Evolutionary conservation across 2,329 filamentous ascomycete species (phyloP), one percentile per base, ranked within the genome.

Genomic region (Neoarthrinium moseri): DNA sequence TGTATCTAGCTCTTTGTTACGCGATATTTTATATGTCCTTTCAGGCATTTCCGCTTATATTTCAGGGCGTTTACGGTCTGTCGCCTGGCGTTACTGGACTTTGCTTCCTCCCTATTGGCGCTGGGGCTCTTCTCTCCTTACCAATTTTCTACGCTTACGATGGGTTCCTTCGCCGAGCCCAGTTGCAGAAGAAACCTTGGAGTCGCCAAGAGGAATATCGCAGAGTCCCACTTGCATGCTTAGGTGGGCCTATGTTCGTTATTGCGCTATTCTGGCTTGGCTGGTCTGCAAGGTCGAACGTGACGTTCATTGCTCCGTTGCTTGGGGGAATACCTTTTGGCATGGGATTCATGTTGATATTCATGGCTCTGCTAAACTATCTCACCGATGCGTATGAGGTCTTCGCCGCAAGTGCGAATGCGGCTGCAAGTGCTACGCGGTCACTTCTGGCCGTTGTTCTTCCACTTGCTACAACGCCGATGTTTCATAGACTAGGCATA

Each of bases 11-110:
- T 26, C 71, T 91, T 22, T 76, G 83, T 26, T 91, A 90, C 59
- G 77, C 71, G 39, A 77, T 80, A 53, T 79, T 80, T 58, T 80
- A 80, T 72, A 87, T 91, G 67, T 89, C 83, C 59, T 89, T 92
- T 56, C 82, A 89, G 61, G 84, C 86, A 3, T 91, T 85, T 61
- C 83, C 83, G 2, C 73, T 84, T 49, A 86, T 90, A 51, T 91
- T 89, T 62, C 69, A 77, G 51, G 60, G 67, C 20, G 60, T 83
- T 4, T 90, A 90, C 62, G 68, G 70, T 23, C 79, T 90, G 49
- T 79, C 74, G 3, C 72, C 83, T 0, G 84, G 86, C 17, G 71
- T 81, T 22, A 78, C 81, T 24, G 86, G 86, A 1, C 72, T 91
- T 2, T 73, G 81, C 4, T 90, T 87, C 64, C 70, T 91, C 6